phyloP scores from a whole-genome alignment of 805 yeast species.

The Zygosaccharomyces bisporus region DNA sequence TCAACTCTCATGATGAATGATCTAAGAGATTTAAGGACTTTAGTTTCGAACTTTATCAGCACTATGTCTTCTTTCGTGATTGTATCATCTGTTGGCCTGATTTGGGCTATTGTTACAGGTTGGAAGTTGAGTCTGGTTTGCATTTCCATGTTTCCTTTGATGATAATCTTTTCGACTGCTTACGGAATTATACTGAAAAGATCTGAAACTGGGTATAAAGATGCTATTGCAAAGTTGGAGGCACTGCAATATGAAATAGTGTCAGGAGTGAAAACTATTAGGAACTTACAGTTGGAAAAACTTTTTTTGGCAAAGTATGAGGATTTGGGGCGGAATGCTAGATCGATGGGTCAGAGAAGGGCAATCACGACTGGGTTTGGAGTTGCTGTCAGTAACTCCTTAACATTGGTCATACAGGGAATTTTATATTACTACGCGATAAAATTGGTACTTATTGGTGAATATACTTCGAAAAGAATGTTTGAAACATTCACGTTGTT shows the following conservation, averaged over 20 bases:
- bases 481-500: conserved; percentile 69
- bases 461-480: conserved; percentile 54
- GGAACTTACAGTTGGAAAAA: conserved; percentile 48
- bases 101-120: conserved; percentile 76
- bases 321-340: conserved; percentile 32
- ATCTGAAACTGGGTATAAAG: conserved; percentile 60
- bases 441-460: conserved; percentile 54
- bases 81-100: conserved; percentile 55
- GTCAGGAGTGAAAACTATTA: conserved; percentile 59
- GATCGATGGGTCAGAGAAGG: conserved; percentile 45
- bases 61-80: conserved; percentile 50
- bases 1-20: conserved; percentile 76
- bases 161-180: conserved; percentile 46
- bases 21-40: conserved; percentile 64
- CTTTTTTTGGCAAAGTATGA: conserved; percentile 45
- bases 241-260: conserved; percentile 50
- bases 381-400: conserved; percentile 51
- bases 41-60: conserved; percentile 61
- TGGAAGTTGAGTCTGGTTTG: conserved; percentile 90
- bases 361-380: conserved; percentile 66
- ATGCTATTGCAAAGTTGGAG: conserved; percentile 52
- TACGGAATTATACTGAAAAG: conserved; percentile 51
- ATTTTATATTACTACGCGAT: conserved; percentile 78
- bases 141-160: conserved; percentile 65
- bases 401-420: conserved; percentile 62